phyloP scores from a whole-genome alignment of 2,329 filamentous ascomycete species.

The Fusarium sp. region DNA sequence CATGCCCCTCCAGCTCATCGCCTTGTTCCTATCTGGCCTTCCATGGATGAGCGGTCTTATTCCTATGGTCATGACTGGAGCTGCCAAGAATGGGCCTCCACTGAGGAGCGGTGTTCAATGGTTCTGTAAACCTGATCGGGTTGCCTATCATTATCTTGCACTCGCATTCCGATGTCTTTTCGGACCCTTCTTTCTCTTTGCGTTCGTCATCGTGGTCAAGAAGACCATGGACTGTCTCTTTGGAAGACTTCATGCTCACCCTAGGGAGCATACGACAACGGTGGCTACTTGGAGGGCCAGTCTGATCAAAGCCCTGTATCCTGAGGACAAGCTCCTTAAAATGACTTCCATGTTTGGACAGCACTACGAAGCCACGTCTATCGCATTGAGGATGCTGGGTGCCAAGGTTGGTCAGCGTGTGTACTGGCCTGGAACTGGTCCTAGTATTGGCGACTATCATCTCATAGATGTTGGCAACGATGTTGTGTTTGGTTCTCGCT shows the following conservation, averaged over 20 bases:
- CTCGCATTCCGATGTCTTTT: neutral
- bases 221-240: neutral
- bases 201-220: neutral
- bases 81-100: neutral
- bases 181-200: conserved; percentile 10
- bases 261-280: neutral
- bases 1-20: neutral
- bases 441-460: neutral
- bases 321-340: neutral
- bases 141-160: conserved; percentile 2
- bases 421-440: conserved; percentile 10
- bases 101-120: conserved; percentile 7
- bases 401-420: conserved; percentile 4
- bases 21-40: neutral
- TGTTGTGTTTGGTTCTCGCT: neutral
- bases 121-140: conserved; percentile 1
- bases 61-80: neutral
- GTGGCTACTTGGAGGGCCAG: neutral
- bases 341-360: conserved; percentile 1
- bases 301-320: neutral
- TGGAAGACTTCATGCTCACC: neutral
- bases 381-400: neutral
- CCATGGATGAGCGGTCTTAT: conserved; percentile 13
- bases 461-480: conserved; percentile 5
- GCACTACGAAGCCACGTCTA: conserved; percentile 9